Base-by-base conservation (phyloP, 805 yeast genomes). In the Yarrowia sp. region DNA sequence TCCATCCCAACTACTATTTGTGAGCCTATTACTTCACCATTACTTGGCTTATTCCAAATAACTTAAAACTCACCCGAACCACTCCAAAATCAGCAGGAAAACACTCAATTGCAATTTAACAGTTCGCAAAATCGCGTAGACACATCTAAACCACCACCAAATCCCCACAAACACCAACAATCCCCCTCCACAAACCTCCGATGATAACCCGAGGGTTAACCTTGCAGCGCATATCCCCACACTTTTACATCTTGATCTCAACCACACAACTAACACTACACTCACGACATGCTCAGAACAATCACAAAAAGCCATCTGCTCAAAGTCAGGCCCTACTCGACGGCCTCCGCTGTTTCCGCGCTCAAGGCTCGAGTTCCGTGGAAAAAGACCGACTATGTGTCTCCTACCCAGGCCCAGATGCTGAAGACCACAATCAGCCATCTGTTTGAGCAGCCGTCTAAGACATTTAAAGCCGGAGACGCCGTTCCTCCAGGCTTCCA, bases 401-500 rank as follows among this genome's bases (percentile, higher is more conserved):
- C 73, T n/a, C 64, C 66, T 5, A 68, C 70, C 12, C 71, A 68
- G 18, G 69, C 70, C 3, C 63, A 63, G 29, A 63, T 64, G 49
- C 66, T 73, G 25, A 73, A 72, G 46, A 68, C 70, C 1, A 56
- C 75, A 10, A 64, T 73, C 65, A 71, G 58, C 38, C 73, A n/a
- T 71, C 73, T 51, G 12, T 51, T 51, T 14, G 22, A n/a, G 13
- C 42, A 33, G 18, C 56, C 38, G 5, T 39, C 32, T 7, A 51
- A 51, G 6, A 42, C 21, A 24, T 63, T 66, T 13, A 24, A 29
- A 10, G 39, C 13, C 2, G 70, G 68, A 13, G 65, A 63, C n/a
- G 55, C 66, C 1, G 55, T 69, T 2, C 71, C 74, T 2, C 66
- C 69, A 1, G 94, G 93, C 1, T 85, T 82, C 64, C 90, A 87